Percentiles rank a stretch among this genome's conserved stretches.
These are phyloP conservation scores for Epichloe baconii DNA, from an alignment of 2,329 filamentous ascomycete genomes.

Conservation along the genomic window DNA sequence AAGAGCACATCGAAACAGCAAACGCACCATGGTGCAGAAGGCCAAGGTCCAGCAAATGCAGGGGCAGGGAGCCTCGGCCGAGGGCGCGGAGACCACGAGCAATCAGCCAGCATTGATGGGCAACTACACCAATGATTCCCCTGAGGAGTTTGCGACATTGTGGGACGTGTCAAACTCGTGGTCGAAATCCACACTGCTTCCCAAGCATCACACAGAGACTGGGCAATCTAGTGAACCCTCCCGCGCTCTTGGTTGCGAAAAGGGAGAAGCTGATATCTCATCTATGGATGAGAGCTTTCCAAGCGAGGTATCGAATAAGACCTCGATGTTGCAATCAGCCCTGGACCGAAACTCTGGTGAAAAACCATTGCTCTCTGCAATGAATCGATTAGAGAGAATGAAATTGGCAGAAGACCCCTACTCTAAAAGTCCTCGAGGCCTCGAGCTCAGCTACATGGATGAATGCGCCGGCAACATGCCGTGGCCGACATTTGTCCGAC, in stretches of 20 bases:
- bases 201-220: conserved; percentile 7
- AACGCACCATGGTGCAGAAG: conserved; percentile 7
- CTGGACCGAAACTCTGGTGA: conserved; percentile 13
- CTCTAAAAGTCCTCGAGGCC: conserved; percentile 32
- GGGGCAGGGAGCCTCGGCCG: conserved; percentile 4
- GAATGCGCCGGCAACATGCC: conserved; percentile 26
- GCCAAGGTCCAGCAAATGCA: conserved; percentile 8
- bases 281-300: conserved; percentile 32
- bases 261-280: conserved; percentile 18
- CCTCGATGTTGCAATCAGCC: conserved; percentile 16
- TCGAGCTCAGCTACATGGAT: conserved; percentile 33
- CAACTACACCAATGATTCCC: conserved; percentile 37
- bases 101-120: conserved; percentile 25
- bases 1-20: conserved; percentile 13
- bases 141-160: conserved; percentile 33
- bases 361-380: conserved; percentile 1
- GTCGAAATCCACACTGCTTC: conserved; percentile 14
- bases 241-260: conserved; percentile 5
- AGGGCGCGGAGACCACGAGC: conserved; percentile 2
- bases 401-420: conserved; percentile 23
- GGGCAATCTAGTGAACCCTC: neutral
- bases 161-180: conserved; percentile 24
- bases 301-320: conserved; percentile 10
- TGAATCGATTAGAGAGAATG: conserved; percentile 3
- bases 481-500: conserved; percentile 23